A percentile compares a stretch with the other conserved stretches of the same genome.
Evolutionary conservation across 305 asterid genomes (phyloP).

Genomic region (Vinca major): DNA sequence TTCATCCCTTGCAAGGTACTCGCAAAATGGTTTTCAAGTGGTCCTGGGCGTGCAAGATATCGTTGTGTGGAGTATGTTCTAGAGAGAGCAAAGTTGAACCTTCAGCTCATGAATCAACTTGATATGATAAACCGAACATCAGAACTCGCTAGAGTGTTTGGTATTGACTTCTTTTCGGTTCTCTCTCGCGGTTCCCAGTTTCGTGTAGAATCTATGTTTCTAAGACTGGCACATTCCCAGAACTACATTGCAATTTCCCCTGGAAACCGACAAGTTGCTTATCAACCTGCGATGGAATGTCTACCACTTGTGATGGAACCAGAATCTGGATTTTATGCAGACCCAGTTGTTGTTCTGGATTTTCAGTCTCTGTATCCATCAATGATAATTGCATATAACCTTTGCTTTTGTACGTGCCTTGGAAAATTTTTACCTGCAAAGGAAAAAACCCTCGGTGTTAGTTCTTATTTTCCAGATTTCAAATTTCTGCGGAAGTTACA

Average conservation of each 20-base stretch:
- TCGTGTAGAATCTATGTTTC: slow-evolving; percentile 95
- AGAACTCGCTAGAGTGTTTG: slow-evolving; percentile 97
- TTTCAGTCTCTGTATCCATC: slow-evolving; percentile 98
- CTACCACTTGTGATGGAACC: slow-evolving; percentile 99
- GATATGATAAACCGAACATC: slow-evolving; percentile 95
- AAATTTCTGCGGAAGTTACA: slow-evolving; percentile 38
- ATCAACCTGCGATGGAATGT: slow-evolving; percentile 99
- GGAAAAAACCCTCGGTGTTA: slow-evolving; percentile 67
- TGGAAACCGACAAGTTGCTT: slow-evolving; percentile 83
- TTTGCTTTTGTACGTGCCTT: slow-evolving; percentile 90
- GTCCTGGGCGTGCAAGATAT: slow-evolving; percentile 73
- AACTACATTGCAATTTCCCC: slow-evolving; percentile 96
- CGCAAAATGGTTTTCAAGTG: slow-evolving; percentile 81
- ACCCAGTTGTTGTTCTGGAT: slow-evolving; percentile 90
- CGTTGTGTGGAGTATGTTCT: slow-evolving; percentile 59
- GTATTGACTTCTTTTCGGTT: slow-evolving; percentile 93
- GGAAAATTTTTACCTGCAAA: slow-evolving; percentile 58
- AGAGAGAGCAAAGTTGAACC: slow-evolving; percentile 72
- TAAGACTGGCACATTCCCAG: slow-evolving; percentile 87
- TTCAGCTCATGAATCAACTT: slow-evolving; percentile 78
- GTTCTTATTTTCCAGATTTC: slow-evolving; percentile 58
- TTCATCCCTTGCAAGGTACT: slow-evolving; percentile 61
- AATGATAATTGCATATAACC: slow-evolving; percentile 90
- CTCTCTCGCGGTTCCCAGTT: slow-evolving; percentile 95
- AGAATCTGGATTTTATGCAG: slow-evolving; percentile 83